Percentiles rank a stretch among this genome's conserved stretches.
Evolutionary conservation across 768 basidiomycete genomes (phyloP).

Genomic region (Rhizopogon roseolus): DNA sequence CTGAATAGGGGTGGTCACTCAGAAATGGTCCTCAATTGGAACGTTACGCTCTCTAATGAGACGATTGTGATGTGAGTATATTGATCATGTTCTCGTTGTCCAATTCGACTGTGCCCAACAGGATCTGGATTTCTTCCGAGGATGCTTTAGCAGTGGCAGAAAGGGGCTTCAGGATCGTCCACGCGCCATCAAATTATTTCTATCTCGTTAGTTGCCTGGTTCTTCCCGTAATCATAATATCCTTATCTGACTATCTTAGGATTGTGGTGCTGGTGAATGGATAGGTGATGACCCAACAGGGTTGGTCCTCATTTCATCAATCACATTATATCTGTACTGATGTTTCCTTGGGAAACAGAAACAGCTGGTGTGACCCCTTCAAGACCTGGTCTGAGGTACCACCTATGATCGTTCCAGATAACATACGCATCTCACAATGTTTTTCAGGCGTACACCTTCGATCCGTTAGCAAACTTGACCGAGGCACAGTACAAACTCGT

Average conservation of each 20-base stretch:
- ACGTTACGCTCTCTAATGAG: slow-evolving; percentile 41
- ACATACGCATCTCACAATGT: slow-evolving; percentile 2
- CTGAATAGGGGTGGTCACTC: background rate
- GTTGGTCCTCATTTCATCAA: slow-evolving; percentile 19
- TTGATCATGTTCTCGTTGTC: slow-evolving; percentile 3
- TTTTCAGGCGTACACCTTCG: slow-evolving; percentile 42
- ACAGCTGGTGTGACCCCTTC: slow-evolving; percentile 76
- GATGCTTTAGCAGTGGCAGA: slow-evolving; percentile 55
- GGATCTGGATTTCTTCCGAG: slow-evolving; percentile 69
- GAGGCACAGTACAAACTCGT: slow-evolving; percentile 31
- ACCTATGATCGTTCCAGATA: slow-evolving; percentile 3
- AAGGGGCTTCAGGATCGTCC: slow-evolving; percentile 59
- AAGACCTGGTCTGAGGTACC: slow-evolving; percentile 73
- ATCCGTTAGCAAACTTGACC: slow-evolving; percentile 42
- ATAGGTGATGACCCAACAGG: slow-evolving; percentile 45
- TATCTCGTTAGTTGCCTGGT: slow-evolving; percentile 40
- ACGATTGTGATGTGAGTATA: slow-evolving; percentile 52
- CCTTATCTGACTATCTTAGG: slow-evolving; percentile 22
- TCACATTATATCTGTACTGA: background rate
- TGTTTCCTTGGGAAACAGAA: slow-evolving; percentile 24
- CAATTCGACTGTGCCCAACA: slow-evolving; percentile 13
- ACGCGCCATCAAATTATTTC: slow-evolving; percentile 71
- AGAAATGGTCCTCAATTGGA: slow-evolving; percentile 63
- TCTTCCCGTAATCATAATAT: background rate
- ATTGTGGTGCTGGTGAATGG: slow-evolving; percentile 74